Conservation (phyloP, 176 grass and related monocot genomes). For the Ampelocalamus luodianensis region DNA sequence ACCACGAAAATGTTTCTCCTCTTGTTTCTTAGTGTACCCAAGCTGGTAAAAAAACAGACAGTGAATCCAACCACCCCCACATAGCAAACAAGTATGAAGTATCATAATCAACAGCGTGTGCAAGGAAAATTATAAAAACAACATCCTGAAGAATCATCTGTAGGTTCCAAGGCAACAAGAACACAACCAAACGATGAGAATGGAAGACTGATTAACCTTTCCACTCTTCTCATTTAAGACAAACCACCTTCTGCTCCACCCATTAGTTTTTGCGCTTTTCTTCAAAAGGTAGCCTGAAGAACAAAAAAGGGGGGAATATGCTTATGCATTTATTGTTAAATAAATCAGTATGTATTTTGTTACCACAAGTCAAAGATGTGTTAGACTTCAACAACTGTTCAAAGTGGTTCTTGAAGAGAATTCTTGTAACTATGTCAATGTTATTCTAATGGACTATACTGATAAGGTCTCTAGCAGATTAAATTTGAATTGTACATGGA, state of each 20-base stretch:
- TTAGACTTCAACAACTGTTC: not conserved
- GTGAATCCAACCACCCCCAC: conserved; percentile 13
- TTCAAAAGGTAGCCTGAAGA: conserved; percentile 81
- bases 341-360: conserved; percentile 9
- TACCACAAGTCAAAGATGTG: not conserved
- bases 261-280: conserved; percentile 91
- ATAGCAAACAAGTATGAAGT: conserved; percentile 33
- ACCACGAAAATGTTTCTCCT: conserved; percentile 87
- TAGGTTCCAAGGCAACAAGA: conserved; percentile 14
- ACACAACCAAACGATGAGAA: not conserved
- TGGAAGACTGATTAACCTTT: conserved; percentile 65
- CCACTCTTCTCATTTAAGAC: conserved; percentile 91
- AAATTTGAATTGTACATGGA: not conserved
- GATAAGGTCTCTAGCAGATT: not conserved
- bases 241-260: conserved; percentile 86
- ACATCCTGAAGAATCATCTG: not conserved
- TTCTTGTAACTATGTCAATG: not conserved
- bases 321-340: conserved; percentile 3
- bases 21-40: conserved; percentile 95
- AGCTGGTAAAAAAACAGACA: conserved; percentile 61
- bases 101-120: conserved; percentile 22
- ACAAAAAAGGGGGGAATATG: not conserved
- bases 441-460: conserved; percentile 16
- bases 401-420: not conserved
- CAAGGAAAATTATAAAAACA: conserved; percentile 23